phyloP scores from a whole-genome alignment of 306 rosid species.

The Cicer arietinum region DNA sequence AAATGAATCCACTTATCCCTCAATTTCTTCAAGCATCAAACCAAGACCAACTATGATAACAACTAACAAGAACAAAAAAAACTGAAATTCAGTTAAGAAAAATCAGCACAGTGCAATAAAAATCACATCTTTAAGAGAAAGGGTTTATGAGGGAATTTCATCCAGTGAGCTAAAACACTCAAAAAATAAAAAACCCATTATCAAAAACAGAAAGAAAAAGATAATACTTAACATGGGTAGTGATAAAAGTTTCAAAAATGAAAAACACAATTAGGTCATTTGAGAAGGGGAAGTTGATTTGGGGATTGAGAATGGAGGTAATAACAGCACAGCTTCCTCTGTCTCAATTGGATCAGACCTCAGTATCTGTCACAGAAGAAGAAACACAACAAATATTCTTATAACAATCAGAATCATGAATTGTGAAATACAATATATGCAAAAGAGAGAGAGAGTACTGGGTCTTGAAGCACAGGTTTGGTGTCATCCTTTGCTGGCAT shows the following conservation, averaged over 20 bases:
- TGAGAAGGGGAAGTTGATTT: conserved; percentile 38
- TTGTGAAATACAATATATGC: background rate
- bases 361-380: conserved; percentile 61
- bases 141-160: background rate
- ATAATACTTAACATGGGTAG: background rate
- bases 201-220: conserved; percentile 11
- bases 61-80: background rate
- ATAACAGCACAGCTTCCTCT: conserved; percentile 80
- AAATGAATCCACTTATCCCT: background rate
- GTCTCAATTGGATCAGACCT: conserved; percentile 90
- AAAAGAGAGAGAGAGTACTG: conserved; percentile 50
- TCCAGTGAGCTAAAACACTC: background rate
- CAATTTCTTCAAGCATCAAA: conserved; percentile 8
- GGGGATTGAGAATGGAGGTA: conserved; percentile 64
- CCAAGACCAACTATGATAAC: background rate
- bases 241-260: background rate
- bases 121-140: conserved; percentile 15
- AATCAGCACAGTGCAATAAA: conserved; percentile 9
- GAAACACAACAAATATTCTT: background rate
- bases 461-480: conserved; percentile 89
- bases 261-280: conserved; percentile 17
- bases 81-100: conserved; percentile 5
- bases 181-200: background rate
- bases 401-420: background rate
- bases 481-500: conserved; percentile 86